Evolutionary conservation across 495 filamentous ascomycete genomes (phyloP), one percentile per base, ranked within the genome.

Genomic region (Annulohypoxylon stygium): DNA sequence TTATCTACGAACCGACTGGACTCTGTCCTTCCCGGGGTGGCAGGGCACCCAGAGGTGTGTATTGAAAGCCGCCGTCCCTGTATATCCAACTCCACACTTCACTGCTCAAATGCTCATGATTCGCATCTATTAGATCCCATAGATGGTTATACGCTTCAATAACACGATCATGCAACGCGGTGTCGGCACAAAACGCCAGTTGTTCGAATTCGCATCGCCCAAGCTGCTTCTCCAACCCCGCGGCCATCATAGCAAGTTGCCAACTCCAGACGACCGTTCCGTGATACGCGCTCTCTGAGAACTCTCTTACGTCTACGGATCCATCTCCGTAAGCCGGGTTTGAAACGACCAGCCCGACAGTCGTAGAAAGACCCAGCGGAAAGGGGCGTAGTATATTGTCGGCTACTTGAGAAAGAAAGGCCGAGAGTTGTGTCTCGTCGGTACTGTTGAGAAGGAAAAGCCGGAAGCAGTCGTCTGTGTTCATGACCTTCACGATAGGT

Each of bases 71-170:
- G 4, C 75, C 82, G 75, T 85, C 70, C 6, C 69, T 73, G 75
- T 88, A 91, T 36, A 80, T 75, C 89, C 89, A 92, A 45, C 84
- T 88, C 90, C 89, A 91, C 2, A 91, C 87, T 68, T 92, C 90
- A 16, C 75, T 78, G 41, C 84, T 86, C 48, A 91, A 81, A 65
- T 88, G 80, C 4, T 74, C 78, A 33, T 64, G 43, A 73, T 90
- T 90, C 0, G 79, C 78, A 64, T 90, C 88, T 69, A 91, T 88
- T 4, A 84, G 74, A 69, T 88, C 83, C 89, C 89, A 91, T 18
- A 91, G 83, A 25, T 80, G 76, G 70, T 88, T 88, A 76, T 92
- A 91, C 30, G 88, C 89, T 0, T 76, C 74, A 63, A 83, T 77
- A 2, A 89, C 81, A 62, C 89, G 89, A 45, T 66, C 64, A 65